These are phyloP conservation scores for Cladosporium sp. DNA, from an alignment of 2,329 filamentous ascomycete species.

Conservation along the genomic window DNA sequence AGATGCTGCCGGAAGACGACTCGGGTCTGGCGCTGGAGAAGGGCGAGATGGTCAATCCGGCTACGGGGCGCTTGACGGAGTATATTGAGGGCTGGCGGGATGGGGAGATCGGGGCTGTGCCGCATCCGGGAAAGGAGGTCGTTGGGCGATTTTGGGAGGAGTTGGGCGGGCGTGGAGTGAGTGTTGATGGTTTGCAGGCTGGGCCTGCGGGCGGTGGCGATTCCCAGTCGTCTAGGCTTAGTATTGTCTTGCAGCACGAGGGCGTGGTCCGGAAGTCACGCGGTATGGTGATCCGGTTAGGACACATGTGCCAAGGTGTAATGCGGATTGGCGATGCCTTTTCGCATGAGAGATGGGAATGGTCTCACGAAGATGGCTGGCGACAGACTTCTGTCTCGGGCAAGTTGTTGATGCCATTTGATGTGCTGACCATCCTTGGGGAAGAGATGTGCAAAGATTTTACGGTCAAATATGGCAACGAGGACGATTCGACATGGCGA, in stretches of 20 bases:
- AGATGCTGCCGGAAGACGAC: conserved; percentile 50
- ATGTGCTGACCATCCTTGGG: conserved; percentile 1
- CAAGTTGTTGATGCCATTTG: background rate
- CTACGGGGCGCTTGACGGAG: conserved; percentile 49
- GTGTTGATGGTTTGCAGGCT: background rate
- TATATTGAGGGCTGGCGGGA: conserved; percentile 55
- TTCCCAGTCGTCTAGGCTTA: background rate
- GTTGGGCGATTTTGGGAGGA: background rate
- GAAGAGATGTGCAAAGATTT: background rate
- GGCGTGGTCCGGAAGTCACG: background rate
- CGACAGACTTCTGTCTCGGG: background rate
- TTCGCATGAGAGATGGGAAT: conserved; percentile 9
- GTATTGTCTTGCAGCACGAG: conserved; percentile 14
- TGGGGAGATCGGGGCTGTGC: conserved; percentile 31
- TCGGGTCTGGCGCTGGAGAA: conserved; percentile 53
- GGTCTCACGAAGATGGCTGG: background rate
- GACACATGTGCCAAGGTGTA: conserved; percentile 11
- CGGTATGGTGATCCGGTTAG: conserved; percentile 8
- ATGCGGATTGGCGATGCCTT: conserved; percentile 12
- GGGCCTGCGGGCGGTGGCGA: background rate
- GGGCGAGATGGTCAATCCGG: conserved; percentile 61
- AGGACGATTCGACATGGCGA: background rate
- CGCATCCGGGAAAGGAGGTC: background rate
- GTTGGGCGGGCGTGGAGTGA: background rate
- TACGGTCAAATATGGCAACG: background rate